Percentiles rank a stretch among this genome's conserved stretches.
These are phyloP conservation scores for Pichia norvegensis DNA, from an alignment of 1,139 yeast species.

Conservation along the genomic window DNA sequence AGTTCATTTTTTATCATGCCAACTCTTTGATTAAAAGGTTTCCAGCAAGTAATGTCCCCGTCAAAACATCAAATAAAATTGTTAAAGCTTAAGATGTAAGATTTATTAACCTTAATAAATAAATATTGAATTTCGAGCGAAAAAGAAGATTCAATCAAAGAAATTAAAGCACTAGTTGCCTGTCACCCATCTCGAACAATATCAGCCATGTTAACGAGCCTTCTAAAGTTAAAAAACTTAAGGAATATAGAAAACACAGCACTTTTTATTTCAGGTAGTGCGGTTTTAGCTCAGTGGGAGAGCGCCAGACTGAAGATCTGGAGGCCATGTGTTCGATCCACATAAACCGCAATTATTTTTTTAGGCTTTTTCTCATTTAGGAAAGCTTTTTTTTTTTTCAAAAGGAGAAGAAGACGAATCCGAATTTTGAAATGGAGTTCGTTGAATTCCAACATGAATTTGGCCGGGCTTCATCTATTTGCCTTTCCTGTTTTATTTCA, in stretches of 20 bases:
- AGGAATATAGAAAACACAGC: too few relatives aligned
- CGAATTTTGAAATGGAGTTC: neutral
- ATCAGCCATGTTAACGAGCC: neutral
- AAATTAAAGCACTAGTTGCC: too few relatives aligned
- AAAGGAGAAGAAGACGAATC: too few relatives aligned
- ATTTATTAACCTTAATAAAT: too few relatives aligned
- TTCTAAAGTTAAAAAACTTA: neutral
- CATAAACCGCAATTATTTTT: slow-evolving; percentile 59
- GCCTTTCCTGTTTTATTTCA: neutral
- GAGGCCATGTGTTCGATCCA: slow-evolving; percentile 93
- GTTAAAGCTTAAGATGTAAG: too few relatives aligned
- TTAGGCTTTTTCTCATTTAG: neutral
- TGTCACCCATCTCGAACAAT: too few relatives aligned
- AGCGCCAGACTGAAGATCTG: slow-evolving; percentile 88
- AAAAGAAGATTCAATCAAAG: too few relatives aligned
- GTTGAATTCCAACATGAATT: neutral
- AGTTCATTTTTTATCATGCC: too few relatives aligned
- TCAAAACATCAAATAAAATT: too few relatives aligned
- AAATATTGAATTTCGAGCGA: too few relatives aligned
- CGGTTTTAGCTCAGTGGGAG: slow-evolving; percentile 84
- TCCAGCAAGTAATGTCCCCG: too few relatives aligned
- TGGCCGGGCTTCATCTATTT: neutral
- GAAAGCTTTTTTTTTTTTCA: neutral
- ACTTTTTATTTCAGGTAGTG: slow-evolving; percentile 17
- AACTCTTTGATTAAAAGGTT: too few relatives aligned